Evolutionary conservation across 768 basidiomycete genomes (phyloP).

Genomic region (Auricularia cornea): DNA sequence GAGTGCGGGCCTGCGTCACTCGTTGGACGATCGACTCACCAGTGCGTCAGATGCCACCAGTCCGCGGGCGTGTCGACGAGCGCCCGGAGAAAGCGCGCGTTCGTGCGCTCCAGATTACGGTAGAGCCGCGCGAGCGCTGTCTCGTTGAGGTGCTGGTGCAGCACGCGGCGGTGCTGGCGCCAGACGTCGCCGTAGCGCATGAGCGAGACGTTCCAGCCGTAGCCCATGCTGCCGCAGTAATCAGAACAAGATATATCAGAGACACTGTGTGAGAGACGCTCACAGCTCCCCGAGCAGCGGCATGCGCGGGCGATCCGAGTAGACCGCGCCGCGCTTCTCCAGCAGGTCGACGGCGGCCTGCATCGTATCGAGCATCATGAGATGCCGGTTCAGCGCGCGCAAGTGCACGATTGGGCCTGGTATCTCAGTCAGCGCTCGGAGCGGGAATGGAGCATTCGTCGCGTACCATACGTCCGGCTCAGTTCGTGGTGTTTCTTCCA

Average conservation of each 20-base stretch:
- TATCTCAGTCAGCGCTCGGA: too few relatives aligned
- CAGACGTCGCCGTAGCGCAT: slow-evolving; percentile 4
- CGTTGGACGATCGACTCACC: too few relatives aligned
- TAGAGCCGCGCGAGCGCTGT: background rate
- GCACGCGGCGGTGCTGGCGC: background rate
- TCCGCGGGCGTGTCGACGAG: too few relatives aligned
- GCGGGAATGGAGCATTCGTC: too few relatives aligned
- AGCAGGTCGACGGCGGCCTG: slow-evolving; percentile 13
- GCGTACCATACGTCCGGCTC: too few relatives aligned
- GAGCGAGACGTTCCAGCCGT: background rate
- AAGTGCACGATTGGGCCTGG: slow-evolving; percentile 14
- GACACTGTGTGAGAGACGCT: background rate
- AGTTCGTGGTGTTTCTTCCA: too few relatives aligned
- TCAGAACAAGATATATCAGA: too few relatives aligned
- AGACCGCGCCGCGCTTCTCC: slow-evolving; percentile 10
- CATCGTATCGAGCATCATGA: slow-evolving; percentile 14
- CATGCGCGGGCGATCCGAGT: slow-evolving; percentile 15
- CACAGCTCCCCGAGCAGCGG: slow-evolving; percentile 11
- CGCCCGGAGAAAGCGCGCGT: background rate
- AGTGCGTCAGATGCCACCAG: too few relatives aligned
- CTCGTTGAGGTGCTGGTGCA: slow-evolving; percentile 4
- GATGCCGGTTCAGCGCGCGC: slow-evolving; percentile 5
- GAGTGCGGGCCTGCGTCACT: too few relatives aligned
- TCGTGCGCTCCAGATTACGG: background rate
- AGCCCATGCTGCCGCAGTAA: background rate